Percentiles rank a stretch among this genome's conserved stretches.
These are phyloP conservation scores for Lagerstroemia speciosa DNA, from an alignment of 345 rosid genomes.

Conservation along the genomic window DNA sequence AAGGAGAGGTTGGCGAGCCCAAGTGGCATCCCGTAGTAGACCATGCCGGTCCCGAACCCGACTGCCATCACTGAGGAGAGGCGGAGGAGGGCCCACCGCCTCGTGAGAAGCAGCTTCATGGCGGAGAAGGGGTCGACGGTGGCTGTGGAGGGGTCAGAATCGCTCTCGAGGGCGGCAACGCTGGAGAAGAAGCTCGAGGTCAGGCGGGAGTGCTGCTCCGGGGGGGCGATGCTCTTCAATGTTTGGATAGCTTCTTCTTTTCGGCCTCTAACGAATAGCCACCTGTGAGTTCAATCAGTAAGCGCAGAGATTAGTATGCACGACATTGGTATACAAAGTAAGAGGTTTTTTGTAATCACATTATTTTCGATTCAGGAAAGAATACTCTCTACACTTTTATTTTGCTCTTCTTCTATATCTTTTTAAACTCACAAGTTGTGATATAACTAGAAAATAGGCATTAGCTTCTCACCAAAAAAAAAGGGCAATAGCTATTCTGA, in stretches of 20 bases:
- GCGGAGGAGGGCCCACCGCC: slow-evolving; percentile 43
- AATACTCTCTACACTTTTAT: no score
- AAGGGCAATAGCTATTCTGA: no score
- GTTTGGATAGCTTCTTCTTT: slow-evolving; percentile 42
- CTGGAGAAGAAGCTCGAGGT: slow-evolving; percentile 26
- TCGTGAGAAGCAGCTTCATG: slow-evolving; percentile 29
- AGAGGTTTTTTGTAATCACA: no score
- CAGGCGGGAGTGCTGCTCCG: background rate
- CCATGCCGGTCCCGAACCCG: slow-evolving; percentile 56
- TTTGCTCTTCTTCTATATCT: no score
- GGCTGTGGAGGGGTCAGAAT: slow-evolving; percentile 18
- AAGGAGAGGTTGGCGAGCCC: slow-evolving; percentile 39
- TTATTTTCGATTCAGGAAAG: no score
- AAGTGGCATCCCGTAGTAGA: slow-evolving; percentile 70
- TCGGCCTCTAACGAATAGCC: slow-evolving; percentile 46
- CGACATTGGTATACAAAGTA: no score
- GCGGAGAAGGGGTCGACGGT: slow-evolving; percentile 36
- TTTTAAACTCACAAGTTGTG: no score
- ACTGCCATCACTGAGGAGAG: slow-evolving; percentile 23
- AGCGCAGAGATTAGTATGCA: no score
- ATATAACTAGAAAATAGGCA: no score
- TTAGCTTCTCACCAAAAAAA: no score
- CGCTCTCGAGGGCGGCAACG: background rate
- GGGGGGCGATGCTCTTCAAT: slow-evolving; percentile 31
- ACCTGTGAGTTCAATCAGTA: slow-evolving; percentile 10